Base-by-base conservation (phyloP, 495 filamentous ascomycete genomes). In the Aspergillus biplanus region DNA sequence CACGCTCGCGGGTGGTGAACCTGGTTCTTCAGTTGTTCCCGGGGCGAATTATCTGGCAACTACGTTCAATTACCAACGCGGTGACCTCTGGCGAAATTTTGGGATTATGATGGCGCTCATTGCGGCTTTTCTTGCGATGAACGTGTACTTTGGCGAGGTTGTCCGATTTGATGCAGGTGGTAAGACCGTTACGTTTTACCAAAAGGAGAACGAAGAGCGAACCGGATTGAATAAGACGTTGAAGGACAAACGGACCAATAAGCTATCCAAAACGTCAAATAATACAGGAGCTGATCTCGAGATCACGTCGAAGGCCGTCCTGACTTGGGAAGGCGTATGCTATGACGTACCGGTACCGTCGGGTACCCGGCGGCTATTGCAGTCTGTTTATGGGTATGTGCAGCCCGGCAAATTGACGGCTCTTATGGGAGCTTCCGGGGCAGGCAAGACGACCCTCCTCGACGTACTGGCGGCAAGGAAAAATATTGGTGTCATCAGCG, bases 351-450 rank as follows among this genome's bases (percentile, higher is more conserved):
- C 90, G 0, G 84, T 90, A 15, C 82, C 86, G 0, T 85, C 82
- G 11, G 90, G 91, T 7, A 86, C 87, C 34, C 81, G 88, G 11
- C 85, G 83, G 3, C 82, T 94, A 9, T 80, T 93, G 13, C 86
- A 92, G 62, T 80, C 87, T 48, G 83, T 94, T 7, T 90, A 84
- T 64, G 92, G 92, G 5, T 95, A 89, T 62, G 90, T 93, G 56
- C 85, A 89, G 62, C 91, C 92, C 3, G 91, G 92, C 0, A 80
- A 89, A 67, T 78, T 96, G 8, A 93, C 90, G 2, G 92, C 91
- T 12, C 75, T 95, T 12, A 93, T 94, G 91, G 92, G 92, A 7
- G 89, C 89, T 11, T 92, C 89, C 2, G 92, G 92, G n/a, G 92
- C 92, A 12, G 92, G 92, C 6, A 96, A 96, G 70, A 96, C 92